Evolutionary conservation across 169 alveolate species (phyloP), one percentile per base, ranked within the genome.

Genomic region (Eimeria praecox): DNA sequence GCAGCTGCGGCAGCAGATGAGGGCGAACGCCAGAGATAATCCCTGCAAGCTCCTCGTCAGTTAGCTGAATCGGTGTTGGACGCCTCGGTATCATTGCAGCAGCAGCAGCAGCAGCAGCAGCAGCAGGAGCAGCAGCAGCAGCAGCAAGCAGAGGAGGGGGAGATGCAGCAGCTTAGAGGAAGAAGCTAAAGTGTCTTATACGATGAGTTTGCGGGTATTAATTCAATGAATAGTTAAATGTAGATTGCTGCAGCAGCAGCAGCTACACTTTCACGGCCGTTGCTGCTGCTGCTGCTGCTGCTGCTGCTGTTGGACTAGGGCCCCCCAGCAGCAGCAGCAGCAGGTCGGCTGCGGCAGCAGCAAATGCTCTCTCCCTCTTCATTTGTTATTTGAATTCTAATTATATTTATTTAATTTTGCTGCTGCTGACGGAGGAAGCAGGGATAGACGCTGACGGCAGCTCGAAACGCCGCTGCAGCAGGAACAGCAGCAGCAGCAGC

Each of bases 301-400:
- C 78, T 30, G 78, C 78, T 30, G 78, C 78, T 30, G 78, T 42
- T 30, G 42, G 38, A 8, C 78, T n/a, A 33, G 78, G 78, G 78
- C 78, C 78, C 78, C 78, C 78, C 78, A 66, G n/a, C n/a, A n/a
- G n/a, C n/a, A 66, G 78, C 78, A 66, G 78, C 78, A 66, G 78
- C 78, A 66, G 78, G 78, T 66, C 78, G 78, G 78, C 78, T 5
- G 78, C 78, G 78, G 46, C 78, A 66, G 78, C 78, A 66, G 78
- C 78, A 66, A 20, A 27, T 2, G 12, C 42, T 33, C 20, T 5
- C 38, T 5, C 38, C 78, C 78, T 16, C 38, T 20, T 24, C 42
- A 8, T 66, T n/a, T 66, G 38, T 66, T 8, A 30, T 66, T 66
- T 66, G n/a, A 24, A 66, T 42, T 30, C n/a, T n/a, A 30, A 66